Percentiles rank a stretch among this genome's conserved stretches.
phyloP scores from a whole-genome alignment of 2,329 filamentous ascomycete species.

The Penicillium sumatraense region DNA sequence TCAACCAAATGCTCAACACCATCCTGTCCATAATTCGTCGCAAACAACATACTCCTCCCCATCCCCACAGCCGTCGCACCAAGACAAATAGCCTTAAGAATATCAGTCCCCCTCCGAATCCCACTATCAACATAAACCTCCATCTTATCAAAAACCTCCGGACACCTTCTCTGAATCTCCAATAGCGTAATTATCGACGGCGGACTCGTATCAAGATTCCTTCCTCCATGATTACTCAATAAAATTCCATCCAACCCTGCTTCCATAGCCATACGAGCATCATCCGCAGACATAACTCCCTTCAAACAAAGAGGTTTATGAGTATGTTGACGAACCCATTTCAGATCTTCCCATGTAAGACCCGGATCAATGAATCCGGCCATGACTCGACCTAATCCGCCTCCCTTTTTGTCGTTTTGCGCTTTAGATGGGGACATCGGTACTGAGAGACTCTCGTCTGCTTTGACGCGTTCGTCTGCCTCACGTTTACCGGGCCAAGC shows the following conservation, averaged over 20 bases:
- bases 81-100: constrained; percentile 59
- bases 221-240: constrained; percentile 63
- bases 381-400: constrained; percentile 58
- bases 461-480: constrained; percentile 60
- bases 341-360: constrained; percentile 58
- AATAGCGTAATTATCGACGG: constrained; percentile 57
- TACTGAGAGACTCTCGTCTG: constrained; percentile 48
- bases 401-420: constrained; percentile 58
- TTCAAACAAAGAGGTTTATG: constrained; percentile 61
- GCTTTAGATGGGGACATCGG: constrained; percentile 50
- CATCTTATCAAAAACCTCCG: constrained; percentile 55
- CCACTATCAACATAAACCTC: constrained; percentile 61
- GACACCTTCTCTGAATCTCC: constrained; percentile 56
- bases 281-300: constrained; percentile 61
- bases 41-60: constrained; percentile 58
- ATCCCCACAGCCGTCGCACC: constrained; percentile 61
- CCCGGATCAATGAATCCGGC: constrained; percentile 57
- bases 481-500: constrained; percentile 61
- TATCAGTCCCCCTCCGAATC: constrained; percentile 58
- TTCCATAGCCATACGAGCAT: constrained; percentile 57
- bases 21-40: constrained; percentile 59
- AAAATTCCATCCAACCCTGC: constrained; percentile 59
- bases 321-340: constrained; percentile 56
- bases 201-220: constrained; percentile 58
- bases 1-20: constrained; percentile 60